Evolutionary conservation across 768 basidiomycete species (phyloP), one percentile per base, ranked within the genome.

Genomic region (Kwoniella bestiolae): DNA sequence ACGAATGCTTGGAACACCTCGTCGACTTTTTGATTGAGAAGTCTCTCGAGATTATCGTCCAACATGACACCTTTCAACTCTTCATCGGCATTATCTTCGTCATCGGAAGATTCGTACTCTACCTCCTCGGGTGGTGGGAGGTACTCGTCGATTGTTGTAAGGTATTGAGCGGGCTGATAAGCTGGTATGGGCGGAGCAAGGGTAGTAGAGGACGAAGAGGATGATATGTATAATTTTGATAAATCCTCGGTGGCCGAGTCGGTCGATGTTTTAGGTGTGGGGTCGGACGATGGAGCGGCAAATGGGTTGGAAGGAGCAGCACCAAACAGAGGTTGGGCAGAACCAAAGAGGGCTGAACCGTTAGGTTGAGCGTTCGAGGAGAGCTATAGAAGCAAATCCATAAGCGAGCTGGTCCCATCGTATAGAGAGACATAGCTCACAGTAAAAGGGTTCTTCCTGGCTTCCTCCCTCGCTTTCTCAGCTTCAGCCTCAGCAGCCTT

Each of bases 1-100:
- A 86, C 87, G 76, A 96, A 98, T 18, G 87, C 85, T 72, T 94
- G 90, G 78, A 98, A 97, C 3, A 92, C 86, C 60, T 88, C 87
- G 79, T 97, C 94, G 46, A 91, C 84, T 18, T 66, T 64, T 32
- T 68, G 86, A 82, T 11, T 83, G 79, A 91, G 89, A 90, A 16
- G 82, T 82, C 23, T 84, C 81, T 69, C 86, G 85, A 62, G 85
- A 83, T 60, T 83, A 82, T 28, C 73, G 23, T 74, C 76, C 47
- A 61, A 65, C 61, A 70, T 72, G n/a, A 64, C 71, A 80, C 84
- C 53, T 29, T 77, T 70, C 28, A 84, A 83, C 21, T 84, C 81
- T 5, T 74, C 64, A 16, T 72, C 71, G 0, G 61, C 64, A 18
- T 56, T 64, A 3, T 65, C 59, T 5, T 76, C 74, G 23, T 23